Evolutionary conservation across 306 rosid species (phyloP).

Genomic region (Malus fusca): DNA sequence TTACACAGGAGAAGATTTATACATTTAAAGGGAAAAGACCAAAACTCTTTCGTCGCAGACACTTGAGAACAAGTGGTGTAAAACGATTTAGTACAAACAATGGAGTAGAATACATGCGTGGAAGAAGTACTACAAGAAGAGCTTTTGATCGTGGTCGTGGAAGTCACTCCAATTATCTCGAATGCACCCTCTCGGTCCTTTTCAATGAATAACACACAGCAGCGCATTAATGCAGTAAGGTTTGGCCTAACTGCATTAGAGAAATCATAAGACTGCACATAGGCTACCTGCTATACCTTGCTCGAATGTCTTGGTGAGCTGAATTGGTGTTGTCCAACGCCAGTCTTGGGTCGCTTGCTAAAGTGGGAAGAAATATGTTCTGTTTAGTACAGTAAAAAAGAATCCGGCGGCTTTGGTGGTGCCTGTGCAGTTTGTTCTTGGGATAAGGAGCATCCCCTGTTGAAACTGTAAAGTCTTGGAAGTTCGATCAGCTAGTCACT

Average conservation of each 20-base stretch:
- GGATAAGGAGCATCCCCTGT: constrained; percentile 24
- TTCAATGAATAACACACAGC: constrained; percentile 14
- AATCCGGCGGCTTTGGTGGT: constrained; percentile 22
- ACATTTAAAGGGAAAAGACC: not conserved
- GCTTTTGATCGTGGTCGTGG: constrained; percentile 16
- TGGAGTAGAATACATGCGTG: constrained; percentile 11
- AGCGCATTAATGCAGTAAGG: constrained; percentile 19
- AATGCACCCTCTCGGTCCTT: constrained; percentile 28
- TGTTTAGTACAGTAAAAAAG: constrained; percentile 9
- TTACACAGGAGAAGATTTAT: not conserved
- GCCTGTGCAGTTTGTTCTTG: constrained; percentile 6
- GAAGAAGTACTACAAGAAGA: constrained; percentile 12
- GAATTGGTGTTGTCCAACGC: constrained; percentile 24
- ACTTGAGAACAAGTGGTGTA: not conserved
- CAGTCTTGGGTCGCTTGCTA: constrained; percentile 21
- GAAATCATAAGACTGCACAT: constrained; percentile 27
- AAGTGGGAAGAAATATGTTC: constrained; percentile 21
- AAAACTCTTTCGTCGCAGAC: constrained; percentile 12
- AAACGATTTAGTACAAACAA: constrained; percentile 8
- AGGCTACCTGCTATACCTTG: constrained; percentile 14
- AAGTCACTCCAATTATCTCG: constrained; percentile 20
- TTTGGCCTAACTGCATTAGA: constrained; percentile 25
- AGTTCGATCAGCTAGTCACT: constrained; percentile 29
- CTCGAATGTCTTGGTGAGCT: constrained; percentile 12
- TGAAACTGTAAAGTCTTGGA: constrained; percentile 12